phyloP scores from a whole-genome alignment of 305 asterid species.

The Fraxinus dipetala region DNA sequence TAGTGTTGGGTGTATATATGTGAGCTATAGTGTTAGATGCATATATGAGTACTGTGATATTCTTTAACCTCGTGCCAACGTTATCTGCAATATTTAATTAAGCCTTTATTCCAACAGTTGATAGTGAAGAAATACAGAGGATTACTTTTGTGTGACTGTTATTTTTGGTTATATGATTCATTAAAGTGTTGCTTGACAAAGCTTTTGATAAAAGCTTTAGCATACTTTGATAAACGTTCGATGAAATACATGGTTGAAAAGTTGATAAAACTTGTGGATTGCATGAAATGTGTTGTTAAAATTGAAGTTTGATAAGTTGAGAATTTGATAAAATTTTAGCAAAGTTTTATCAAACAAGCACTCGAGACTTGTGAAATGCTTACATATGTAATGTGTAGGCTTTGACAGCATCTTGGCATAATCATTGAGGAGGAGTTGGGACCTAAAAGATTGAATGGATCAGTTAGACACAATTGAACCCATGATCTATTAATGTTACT shows the following conservation, averaged over 20 bases:
- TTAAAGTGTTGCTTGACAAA: background rate
- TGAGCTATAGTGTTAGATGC: too few relatives aligned
- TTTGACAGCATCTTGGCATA: background rate
- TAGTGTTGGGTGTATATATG: too few relatives aligned
- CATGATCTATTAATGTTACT: background rate
- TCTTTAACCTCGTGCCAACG: background rate
- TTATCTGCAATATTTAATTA: background rate
- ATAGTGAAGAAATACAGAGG: background rate
- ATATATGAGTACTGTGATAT: background rate
- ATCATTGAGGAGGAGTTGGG: background rate
- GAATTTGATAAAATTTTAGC: background rate
- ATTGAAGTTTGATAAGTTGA: background rate
- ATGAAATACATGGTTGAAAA: background rate
- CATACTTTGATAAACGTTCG: background rate
- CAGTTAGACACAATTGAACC: background rate
- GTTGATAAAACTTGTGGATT: too few relatives aligned
- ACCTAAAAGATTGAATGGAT: background rate
- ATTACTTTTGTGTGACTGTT: background rate
- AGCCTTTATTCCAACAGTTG: background rate
- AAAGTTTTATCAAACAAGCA: background rate
- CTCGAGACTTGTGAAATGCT: background rate
- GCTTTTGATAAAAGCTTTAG: too few relatives aligned
- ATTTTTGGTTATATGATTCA: background rate
- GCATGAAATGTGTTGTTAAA: too few relatives aligned
- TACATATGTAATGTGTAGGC: background rate